Conservation (phyloP, 2,329 filamentous ascomycete species). For the Fusarium udum region DNA sequence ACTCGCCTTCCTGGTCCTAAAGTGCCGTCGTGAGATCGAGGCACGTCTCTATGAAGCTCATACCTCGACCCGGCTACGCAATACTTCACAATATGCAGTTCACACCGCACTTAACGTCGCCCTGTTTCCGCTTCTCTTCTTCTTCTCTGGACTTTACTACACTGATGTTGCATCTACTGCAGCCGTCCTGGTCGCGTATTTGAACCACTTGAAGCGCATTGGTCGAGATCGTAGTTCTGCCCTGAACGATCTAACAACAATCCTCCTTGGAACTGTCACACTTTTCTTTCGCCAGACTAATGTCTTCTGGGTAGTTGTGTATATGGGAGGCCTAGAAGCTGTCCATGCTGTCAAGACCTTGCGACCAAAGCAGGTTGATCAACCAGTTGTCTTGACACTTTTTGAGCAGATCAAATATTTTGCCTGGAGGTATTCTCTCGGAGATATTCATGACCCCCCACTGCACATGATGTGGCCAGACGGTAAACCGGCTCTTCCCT, state of each 20-base stretch:
- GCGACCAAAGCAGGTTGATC: conserved; percentile 45
- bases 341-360: conserved; percentile 61
- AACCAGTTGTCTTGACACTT: conserved; percentile 47
- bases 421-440: conserved; percentile 56
- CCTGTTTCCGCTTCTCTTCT: conserved; percentile 90
- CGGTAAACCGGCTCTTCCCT: conserved; percentile 51
- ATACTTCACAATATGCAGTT: conserved; percentile 54
- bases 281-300: conserved; percentile 92
- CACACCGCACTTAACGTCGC: conserved; percentile 81
- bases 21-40: conserved; percentile 64
- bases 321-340: conserved; percentile 71
- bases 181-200: conserved; percentile 76
- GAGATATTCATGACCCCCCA: conserved; percentile 65
- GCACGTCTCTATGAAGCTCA: conserved; percentile 47
- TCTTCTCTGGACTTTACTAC: conserved; percentile 95
- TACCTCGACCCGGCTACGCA: conserved; percentile 17
- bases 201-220: conserved; percentile 61
- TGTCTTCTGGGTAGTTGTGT: conserved; percentile 91
- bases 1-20: conserved; percentile 57
- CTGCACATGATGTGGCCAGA: conserved; percentile 58
- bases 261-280: conserved; percentile 70
- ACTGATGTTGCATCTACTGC: conserved; percentile 88
- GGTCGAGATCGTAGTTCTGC: conserved; percentile 46
- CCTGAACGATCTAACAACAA: conserved; percentile 53
- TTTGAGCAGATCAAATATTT: conserved; percentile 51